These are phyloP conservation scores for Diaporthe citrichinensis DNA, from an alignment of 2,329 filamentous ascomycete genomes.

Conservation along the genomic window DNA sequence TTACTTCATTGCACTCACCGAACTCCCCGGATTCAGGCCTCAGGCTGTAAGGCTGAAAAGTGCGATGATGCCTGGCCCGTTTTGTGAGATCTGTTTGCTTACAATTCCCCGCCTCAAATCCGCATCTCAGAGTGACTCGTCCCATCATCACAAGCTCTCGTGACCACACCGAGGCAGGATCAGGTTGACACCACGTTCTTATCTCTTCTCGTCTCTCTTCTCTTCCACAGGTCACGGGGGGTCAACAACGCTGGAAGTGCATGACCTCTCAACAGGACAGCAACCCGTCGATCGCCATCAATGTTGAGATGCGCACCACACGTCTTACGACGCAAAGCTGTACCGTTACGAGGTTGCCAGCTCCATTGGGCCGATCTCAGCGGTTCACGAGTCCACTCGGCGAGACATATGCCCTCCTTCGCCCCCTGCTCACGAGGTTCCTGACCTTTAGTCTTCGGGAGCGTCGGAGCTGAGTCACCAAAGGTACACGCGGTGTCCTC, in stretches of 20 bases:
- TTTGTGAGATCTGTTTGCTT: background rate
- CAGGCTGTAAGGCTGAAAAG: constrained; percentile 40
- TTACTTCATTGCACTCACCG: background rate
- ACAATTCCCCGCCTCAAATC: constrained; percentile 8
- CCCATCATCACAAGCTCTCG: background rate
- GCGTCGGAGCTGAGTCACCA: constrained; percentile 25
- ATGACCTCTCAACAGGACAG: background rate
- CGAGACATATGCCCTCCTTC: constrained; percentile 4
- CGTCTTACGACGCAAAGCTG: constrained; percentile 18
- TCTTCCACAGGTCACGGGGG: background rate
- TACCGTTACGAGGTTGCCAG: background rate
- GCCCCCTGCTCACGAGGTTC: constrained; percentile 5
- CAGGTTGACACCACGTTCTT: background rate
- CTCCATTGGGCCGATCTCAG: background rate
- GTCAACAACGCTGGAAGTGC: background rate
- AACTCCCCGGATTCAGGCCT: constrained; percentile 13
- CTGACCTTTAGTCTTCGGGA: background rate
- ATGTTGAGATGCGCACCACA: background rate
- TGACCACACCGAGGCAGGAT: background rate
- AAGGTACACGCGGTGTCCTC: background rate
- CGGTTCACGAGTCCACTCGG: background rate
- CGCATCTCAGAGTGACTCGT: background rate
- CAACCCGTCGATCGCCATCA: background rate
- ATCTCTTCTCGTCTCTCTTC: background rate
- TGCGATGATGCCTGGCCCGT: constrained; percentile 39